These are phyloP conservation scores for Limonomyces culmigenus DNA, from an alignment of 1,284 basidiomycete species.

Conservation along the genomic window DNA sequence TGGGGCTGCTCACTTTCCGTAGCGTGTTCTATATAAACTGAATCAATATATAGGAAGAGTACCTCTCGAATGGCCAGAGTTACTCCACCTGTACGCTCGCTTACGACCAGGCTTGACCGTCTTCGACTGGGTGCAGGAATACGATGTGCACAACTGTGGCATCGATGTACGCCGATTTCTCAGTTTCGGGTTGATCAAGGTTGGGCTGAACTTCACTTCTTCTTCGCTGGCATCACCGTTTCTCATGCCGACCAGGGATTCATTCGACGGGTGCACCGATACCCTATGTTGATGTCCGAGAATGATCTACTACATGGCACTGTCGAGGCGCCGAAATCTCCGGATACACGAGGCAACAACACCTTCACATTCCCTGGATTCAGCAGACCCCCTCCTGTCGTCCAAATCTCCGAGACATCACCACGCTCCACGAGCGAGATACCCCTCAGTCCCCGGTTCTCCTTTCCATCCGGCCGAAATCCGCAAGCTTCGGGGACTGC, in stretches of 20 bases:
- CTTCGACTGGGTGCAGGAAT: slow-evolving; percentile 76
- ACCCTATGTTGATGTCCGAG: slow-evolving; percentile 54
- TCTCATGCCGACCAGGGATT: slow-evolving; percentile 48
- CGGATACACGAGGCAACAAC: neutral
- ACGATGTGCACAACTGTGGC: slow-evolving; percentile 53
- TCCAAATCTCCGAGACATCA: neutral
- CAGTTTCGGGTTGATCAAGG: slow-evolving; percentile 98
- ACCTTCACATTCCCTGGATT: neutral
- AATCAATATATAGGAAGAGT: slow-evolving; percentile 20
- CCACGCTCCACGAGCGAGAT: neutral
- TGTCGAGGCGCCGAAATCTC: neutral
- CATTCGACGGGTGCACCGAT: slow-evolving; percentile 81
- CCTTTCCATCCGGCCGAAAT: neutral
- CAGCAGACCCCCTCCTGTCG: neutral
- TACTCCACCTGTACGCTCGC: slow-evolving; percentile 75
- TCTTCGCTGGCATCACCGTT: neutral
- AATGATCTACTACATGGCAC: neutral
- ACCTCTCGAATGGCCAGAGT: slow-evolving; percentile 66
- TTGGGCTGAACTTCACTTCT: slow-evolving; percentile 10
- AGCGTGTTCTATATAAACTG: too few species aligned
- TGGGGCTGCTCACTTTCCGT: slow-evolving; percentile 10
- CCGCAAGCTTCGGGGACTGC: neutral
- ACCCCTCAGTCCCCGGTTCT: neutral
- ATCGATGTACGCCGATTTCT: slow-evolving; percentile 90
- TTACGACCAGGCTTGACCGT: slow-evolving; percentile 78